Evolutionary conservation across 2,329 filamentous ascomycete genomes (phyloP), one percentile per base, ranked within the genome.

Genomic region (Cladosporium halotolerans): DNA sequence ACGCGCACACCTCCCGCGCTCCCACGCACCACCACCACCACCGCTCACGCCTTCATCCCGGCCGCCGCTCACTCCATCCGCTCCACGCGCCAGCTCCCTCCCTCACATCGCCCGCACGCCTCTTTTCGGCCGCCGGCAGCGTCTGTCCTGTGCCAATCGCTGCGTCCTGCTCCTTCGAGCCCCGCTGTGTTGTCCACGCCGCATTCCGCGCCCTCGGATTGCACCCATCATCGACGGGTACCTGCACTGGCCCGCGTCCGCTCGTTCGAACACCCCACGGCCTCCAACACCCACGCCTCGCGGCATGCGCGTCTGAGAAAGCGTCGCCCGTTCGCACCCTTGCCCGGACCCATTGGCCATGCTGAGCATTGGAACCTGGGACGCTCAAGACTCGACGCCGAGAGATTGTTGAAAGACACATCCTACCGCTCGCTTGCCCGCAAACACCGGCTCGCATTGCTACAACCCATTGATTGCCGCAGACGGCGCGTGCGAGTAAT

Each of bases 141-240:
- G n/a, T 33, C 10, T 19, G 14, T 36, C 31, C 41, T 45, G 32
- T 31, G 38, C 47, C 47, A 14, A 9, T 41, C 47, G 28, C 46
- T 49, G 47, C 47, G 42, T 44, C 40, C 14, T 39, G 23, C 40
- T 16, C 40, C 31, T 40, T 51, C 48, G 28, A 51, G 31, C 42
- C 39, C 44, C 18, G 47, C 39, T 36, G 34, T 50, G 48, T 51
- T 51, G 40, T 51, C 48, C 32, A 51, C 48, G 48, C 48, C 48
- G 48, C 48, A 51, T 51, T 51, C 45, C 45, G 45, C 45, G 39
- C 34, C 19, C 18, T 39, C 40, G n/a, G 40, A 42, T 42, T 50
- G 47, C 47, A 34, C 39, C 47, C 23, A 19, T 28, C 7, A 7
- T 28, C 14, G 23, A 41, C 47, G 47, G 47, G 38, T 50, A 50